phyloP scores from a whole-genome alignment of 768 basidiomycete genomes.

The Mrakia blollopis region DNA sequence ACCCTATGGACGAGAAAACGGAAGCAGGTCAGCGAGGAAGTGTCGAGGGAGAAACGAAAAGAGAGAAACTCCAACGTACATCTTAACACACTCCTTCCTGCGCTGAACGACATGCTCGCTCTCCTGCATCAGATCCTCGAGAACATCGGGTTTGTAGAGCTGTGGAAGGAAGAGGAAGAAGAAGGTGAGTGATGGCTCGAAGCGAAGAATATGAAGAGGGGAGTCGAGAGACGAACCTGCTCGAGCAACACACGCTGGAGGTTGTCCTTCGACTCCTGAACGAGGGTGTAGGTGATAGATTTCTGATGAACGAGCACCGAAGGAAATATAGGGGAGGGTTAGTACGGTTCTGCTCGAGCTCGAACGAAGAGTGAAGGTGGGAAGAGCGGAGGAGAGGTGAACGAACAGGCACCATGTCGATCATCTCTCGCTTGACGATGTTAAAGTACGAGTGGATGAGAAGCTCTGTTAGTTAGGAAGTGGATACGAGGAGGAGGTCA shows the following conservation, averaged over 20 bases:
- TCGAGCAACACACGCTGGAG: slow-evolving; percentile 89
- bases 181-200: neutral
- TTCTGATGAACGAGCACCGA: slow-evolving; percentile 47
- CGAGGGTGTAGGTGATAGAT: slow-evolving; percentile 83
- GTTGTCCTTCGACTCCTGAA: slow-evolving; percentile 88
- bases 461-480: slow-evolving; percentile 58
- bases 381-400: too few species aligned
- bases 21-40: neutral
- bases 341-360: too few species aligned
- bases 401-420: slow-evolving; percentile 20
- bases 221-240: slow-evolving; percentile 49
- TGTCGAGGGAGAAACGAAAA: neutral
- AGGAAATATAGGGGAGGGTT: too few species aligned
- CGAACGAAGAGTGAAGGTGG: too few species aligned
- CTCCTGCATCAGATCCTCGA: slow-evolving; percentile 88
- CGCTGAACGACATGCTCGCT: slow-evolving; percentile 74
- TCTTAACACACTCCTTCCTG: slow-evolving; percentile 87
- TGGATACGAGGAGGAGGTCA: neutral
- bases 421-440: slow-evolving; percentile 75
- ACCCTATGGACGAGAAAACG: slow-evolving; percentile 47
- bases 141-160: slow-evolving; percentile 92
- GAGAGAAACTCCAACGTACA: slow-evolving; percentile 46
- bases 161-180: neutral
- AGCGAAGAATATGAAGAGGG: too few species aligned
- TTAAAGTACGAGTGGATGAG: slow-evolving; percentile 96